A percentile compares a stretch with the other conserved stretches of the same genome.
These are phyloP conservation scores for Aspergillus leporis DNA, from an alignment of 495 filamentous ascomycete genomes.

Conservation along the genomic window DNA sequence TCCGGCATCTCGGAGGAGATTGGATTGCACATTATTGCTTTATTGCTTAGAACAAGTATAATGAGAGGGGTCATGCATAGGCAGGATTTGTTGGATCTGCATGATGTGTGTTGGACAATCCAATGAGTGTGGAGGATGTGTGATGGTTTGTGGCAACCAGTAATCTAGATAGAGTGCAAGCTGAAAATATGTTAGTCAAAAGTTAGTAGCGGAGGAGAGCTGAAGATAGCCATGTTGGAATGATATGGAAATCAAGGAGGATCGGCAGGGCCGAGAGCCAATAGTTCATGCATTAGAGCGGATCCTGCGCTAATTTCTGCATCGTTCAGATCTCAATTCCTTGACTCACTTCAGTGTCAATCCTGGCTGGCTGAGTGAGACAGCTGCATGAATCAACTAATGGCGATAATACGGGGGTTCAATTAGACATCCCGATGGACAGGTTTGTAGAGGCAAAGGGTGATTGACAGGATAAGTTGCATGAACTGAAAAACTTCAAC, in stretches of 20 bases:
- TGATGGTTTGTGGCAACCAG: background rate
- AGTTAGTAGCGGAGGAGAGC: background rate
- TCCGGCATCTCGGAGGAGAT: background rate
- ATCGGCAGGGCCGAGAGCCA: conserved; percentile 13
- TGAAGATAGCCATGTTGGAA: background rate
- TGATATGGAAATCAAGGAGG: background rate
- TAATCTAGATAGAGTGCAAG: background rate
- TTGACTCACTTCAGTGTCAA: background rate
- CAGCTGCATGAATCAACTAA: too few relatives aligned
- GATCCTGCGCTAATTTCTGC: background rate
- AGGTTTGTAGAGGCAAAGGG: too few relatives aligned
- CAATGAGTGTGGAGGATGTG: background rate
- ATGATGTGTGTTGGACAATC: background rate
- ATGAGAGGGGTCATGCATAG: background rate
- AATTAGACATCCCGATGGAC: too few relatives aligned
- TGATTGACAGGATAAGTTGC: background rate
- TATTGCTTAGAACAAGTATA: background rate
- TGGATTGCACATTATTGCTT: background rate
- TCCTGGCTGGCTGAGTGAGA: too few relatives aligned
- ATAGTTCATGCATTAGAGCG: conserved; percentile 20
- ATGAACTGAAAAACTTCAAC: background rate
- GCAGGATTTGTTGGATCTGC: background rate
- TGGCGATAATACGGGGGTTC: too few relatives aligned
- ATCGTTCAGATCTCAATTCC: background rate
- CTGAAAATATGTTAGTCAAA: background rate